phyloP scores from a whole-genome alignment of 1,139 yeast genomes.

The Yamadazyma dushanensis region DNA sequence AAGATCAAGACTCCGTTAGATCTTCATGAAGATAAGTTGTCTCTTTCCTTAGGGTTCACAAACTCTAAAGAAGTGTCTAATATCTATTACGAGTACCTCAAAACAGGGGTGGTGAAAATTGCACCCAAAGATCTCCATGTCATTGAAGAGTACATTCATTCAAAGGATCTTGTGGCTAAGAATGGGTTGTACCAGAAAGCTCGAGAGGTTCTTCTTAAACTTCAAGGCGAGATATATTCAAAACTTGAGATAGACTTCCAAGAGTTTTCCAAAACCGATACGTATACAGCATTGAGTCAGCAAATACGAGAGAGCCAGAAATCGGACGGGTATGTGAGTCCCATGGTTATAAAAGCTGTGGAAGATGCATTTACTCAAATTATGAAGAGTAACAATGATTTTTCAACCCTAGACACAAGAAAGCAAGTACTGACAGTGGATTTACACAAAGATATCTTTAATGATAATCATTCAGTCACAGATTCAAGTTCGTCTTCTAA shows the following conservation, averaged over 20 bases:
- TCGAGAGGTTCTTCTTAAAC: conserved; percentile 52
- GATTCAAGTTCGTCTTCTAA: conserved; percentile 17
- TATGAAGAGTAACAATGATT: conserved; percentile 33
- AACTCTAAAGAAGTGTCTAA: conserved; percentile 48
- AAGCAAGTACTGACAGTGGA: conserved; percentile 13
- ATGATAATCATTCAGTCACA: conserved; percentile 29
- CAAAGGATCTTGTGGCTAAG: conserved; percentile 16
- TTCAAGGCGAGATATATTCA: conserved; percentile 56
- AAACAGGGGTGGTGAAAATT: conserved; percentile 14
- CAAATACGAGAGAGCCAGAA: not conserved
- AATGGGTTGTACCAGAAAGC: conserved; percentile 43
- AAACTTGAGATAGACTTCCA: conserved; percentile 25
- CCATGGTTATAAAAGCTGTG: conserved; percentile 58
- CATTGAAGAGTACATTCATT: conserved; percentile 28
- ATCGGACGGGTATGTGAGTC: conserved; percentile 25
- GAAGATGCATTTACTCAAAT: conserved; percentile 72
- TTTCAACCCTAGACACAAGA: conserved; percentile 19
- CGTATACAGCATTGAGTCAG: conserved; percentile 10
- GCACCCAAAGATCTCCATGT: conserved; percentile 13
- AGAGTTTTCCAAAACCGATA: conserved; percentile 13
- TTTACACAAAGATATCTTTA: conserved; percentile 34
- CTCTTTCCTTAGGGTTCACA: conserved; percentile 27
- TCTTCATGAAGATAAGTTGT: conserved; percentile 14
- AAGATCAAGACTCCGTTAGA: conserved; percentile 61
- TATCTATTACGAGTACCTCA: conserved; percentile 35